Conservation (phyloP, 257 asterid genomes). For the Ajuga chamaepitys region DNA sequence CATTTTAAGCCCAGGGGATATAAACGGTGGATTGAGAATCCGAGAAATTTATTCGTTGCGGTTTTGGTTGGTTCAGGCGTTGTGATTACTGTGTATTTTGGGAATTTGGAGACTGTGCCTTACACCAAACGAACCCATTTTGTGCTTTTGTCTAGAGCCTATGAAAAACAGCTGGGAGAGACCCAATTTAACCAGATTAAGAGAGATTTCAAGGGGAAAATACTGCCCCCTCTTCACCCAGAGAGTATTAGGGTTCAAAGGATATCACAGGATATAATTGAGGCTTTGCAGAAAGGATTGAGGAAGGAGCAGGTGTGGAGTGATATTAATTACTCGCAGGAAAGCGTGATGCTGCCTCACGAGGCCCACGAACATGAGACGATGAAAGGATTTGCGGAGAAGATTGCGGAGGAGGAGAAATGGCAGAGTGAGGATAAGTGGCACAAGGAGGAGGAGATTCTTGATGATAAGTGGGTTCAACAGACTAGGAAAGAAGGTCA, state of each 20-base stretch:
- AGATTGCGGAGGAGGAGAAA: slow-evolving; percentile 35
- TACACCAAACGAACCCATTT: slow-evolving; percentile 81
- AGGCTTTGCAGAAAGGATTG: slow-evolving; percentile 74
- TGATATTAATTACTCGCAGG: slow-evolving; percentile 55
- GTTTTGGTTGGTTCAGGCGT: slow-evolving; percentile 60
- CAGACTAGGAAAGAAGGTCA: slow-evolving; percentile 67
- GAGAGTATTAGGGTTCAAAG: slow-evolving; percentile 69
- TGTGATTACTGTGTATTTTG: slow-evolving; percentile 56
- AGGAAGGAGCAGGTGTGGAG: slow-evolving; percentile 72
- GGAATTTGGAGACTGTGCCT: slow-evolving; percentile 82
- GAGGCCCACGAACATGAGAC: slow-evolving; percentile 28
- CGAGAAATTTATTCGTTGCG: slow-evolving; percentile 29
- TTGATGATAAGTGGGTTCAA: slow-evolving; percentile 83
- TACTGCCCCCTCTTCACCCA: slow-evolving; percentile 86
- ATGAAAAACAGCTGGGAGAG: slow-evolving; percentile 68
- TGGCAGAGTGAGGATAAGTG: slow-evolving; percentile 55
- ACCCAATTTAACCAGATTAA: slow-evolving; percentile 45
- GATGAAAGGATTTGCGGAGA: slow-evolving; percentile 29
- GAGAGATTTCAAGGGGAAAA: slow-evolving; percentile 48
- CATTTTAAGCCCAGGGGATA: slow-evolving; percentile 79
- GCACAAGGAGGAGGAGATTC: slow-evolving; percentile 75
- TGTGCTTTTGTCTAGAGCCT: slow-evolving; percentile 52
- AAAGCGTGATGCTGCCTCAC: slow-evolving; percentile 7
- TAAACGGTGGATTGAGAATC: slow-evolving; percentile 57
- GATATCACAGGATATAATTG: slow-evolving; percentile 65